phyloP scores from a whole-genome alignment of 1,284 basidiomycete genomes.

The Pseudozyma hubeiensis region DNA sequence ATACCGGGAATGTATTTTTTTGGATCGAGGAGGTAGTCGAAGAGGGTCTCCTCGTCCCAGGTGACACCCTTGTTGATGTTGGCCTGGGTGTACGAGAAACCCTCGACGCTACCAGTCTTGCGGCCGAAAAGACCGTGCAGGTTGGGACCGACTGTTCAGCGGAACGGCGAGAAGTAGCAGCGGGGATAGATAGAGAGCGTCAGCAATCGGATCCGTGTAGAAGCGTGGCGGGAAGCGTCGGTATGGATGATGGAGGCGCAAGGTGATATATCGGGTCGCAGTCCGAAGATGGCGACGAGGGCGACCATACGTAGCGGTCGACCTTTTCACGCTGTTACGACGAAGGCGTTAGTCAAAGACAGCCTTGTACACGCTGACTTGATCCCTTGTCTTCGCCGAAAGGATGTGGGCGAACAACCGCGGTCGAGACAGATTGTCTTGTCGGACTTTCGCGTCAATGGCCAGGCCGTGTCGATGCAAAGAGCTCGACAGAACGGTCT shows the following conservation, averaged over 20 bases:
- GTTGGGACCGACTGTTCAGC: conserved; percentile 84
- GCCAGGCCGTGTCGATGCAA: too few relatives aligned
- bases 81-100: conserved; percentile 92
- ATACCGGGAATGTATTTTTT: conserved; percentile 79
- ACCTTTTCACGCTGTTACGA: too few relatives aligned
- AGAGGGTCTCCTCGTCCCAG: conserved; percentile 87
- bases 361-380: too few relatives aligned
- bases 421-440: too few relatives aligned
- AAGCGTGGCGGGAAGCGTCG: too few relatives aligned
- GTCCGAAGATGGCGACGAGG: too few relatives aligned
- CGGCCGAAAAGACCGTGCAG: conserved; percentile 89
- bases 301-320: too few relatives aligned
- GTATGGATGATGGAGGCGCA: neutral
- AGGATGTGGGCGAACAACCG: too few relatives aligned
- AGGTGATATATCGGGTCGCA: neutral
- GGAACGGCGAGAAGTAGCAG: conserved; percentile 22
- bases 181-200: neutral
- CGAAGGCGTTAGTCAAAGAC: too few relatives aligned
- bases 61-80: conserved; percentile 88
- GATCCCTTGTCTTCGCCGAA: too few relatives aligned
- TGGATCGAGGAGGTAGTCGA: conserved; percentile 90
- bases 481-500: too few relatives aligned
- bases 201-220: neutral
- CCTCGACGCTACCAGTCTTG: conserved; percentile 86
- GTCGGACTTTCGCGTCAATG: too few relatives aligned